phyloP scores from a whole-genome alignment of 1,139 yeast species.

The Pichia sp. region DNA sequence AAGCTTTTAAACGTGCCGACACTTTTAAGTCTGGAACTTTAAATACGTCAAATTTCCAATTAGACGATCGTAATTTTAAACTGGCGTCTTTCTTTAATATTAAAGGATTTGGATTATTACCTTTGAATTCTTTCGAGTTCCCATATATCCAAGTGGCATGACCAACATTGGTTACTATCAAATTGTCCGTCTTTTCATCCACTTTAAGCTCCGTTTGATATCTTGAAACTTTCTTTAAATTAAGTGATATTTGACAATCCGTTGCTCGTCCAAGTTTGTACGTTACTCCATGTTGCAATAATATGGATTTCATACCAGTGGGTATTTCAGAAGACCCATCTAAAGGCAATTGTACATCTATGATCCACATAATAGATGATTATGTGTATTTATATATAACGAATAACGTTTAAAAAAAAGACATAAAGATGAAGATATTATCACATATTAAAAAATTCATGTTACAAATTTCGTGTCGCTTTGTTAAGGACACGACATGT shows the following conservation, averaged over 20 bases:
- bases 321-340: not conserved
- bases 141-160: constrained; percentile 6
- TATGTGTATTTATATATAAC: not conserved
- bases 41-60: constrained; percentile 6
- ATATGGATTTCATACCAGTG: not conserved
- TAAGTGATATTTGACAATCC: constrained; percentile 4
- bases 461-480: not conserved
- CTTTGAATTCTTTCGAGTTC: constrained; percentile 1
- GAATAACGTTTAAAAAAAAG: not conserved
- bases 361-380: constrained; percentile 9
- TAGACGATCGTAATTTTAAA: constrained; percentile 3
- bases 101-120: not conserved
- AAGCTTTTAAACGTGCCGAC: not conserved
- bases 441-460: too few relatives aligned
- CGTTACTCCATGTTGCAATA: not conserved
- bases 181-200: not conserved
- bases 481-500: too few relatives aligned
- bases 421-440: too few relatives aligned
- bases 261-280: constrained; percentile 7
- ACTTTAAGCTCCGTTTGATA: constrained; percentile 1
- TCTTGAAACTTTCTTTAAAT: constrained; percentile 10
- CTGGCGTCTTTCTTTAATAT: not conserved
- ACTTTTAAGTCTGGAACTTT: constrained; percentile 1
- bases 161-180: constrained; percentile 5
- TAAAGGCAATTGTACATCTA: constrained; percentile 4